These are phyloP conservation scores for Vigna reflexopilosa DNA, from an alignment of 306 rosid species.

Conservation along the genomic window DNA sequence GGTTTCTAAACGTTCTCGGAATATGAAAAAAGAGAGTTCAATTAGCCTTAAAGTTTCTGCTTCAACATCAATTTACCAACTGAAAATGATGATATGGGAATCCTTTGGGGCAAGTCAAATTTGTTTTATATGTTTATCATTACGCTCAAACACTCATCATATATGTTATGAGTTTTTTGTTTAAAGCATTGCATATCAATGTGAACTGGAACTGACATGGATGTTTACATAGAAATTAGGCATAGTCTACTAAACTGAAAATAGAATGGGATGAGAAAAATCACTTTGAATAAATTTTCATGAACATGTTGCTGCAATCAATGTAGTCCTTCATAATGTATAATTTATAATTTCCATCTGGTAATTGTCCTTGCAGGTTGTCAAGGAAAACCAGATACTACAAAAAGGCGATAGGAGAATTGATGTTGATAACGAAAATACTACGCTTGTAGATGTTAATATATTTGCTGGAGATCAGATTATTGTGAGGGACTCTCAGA, in stretches of 20 bases:
- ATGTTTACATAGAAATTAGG: neutral
- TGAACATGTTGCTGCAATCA: conserved; percentile 13
- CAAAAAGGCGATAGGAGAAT: conserved; percentile 80
- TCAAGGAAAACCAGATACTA: conserved; percentile 94
- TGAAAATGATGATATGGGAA: conserved; percentile 99
- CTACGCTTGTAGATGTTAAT: conserved; percentile 80
- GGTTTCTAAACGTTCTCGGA: conserved; percentile 88
- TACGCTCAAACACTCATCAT: conserved; percentile 1
- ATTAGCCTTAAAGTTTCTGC: conserved; percentile 85
- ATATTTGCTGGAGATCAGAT: conserved; percentile 95
- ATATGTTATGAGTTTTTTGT: conserved; percentile 16
- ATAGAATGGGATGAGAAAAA: neutral
- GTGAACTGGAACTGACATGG: conserved; percentile 9
- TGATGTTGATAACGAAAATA: conserved; percentile 69
- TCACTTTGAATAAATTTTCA: neutral
- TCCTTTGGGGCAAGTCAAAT: conserved; percentile 85
- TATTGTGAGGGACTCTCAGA: conserved; percentile 87
- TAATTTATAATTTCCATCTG: neutral
- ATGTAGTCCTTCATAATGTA: conserved; percentile 27
- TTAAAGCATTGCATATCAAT: conserved; percentile 24
- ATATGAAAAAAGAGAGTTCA: conserved; percentile 73
- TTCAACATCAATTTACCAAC: conserved; percentile 83
- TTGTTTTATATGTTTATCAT: conserved; percentile 31
- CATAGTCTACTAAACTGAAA: conserved; percentile 25
- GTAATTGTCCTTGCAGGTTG: conserved; percentile 65